Evolutionary conservation across 768 basidiomycete genomes (phyloP).

Genomic region (Sporobolomyces phaffii): DNA sequence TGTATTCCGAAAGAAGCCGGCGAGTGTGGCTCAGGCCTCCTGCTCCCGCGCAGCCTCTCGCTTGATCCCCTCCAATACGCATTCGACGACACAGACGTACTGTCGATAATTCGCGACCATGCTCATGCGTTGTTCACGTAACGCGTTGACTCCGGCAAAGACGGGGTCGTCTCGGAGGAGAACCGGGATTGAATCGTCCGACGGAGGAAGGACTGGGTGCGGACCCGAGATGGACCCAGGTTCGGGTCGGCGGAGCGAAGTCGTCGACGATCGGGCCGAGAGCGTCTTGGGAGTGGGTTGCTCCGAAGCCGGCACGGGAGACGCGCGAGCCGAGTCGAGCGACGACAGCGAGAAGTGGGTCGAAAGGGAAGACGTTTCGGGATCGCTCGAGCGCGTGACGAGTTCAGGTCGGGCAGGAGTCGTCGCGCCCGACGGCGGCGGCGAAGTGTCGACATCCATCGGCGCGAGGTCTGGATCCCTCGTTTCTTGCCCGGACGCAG

Average conservation of each 20-base stretch:
- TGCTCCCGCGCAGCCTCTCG: not conserved
- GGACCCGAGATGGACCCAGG: conserved; percentile 18
- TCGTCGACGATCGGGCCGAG: conserved; percentile 2
- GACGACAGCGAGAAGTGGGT: conserved; percentile 23
- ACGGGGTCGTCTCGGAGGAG: conserved; percentile 64
- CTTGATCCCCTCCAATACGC: conserved; percentile 23
- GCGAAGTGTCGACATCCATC: conserved; percentile 29
- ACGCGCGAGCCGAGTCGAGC: conserved; percentile 12
- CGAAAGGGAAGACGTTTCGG: conserved; percentile 23
- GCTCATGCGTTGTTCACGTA: conserved; percentile 95
- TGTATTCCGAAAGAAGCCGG: too few species aligned
- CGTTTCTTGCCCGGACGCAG: not conserved
- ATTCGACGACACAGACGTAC: conserved; percentile 61
- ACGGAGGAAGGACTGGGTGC: not conserved
- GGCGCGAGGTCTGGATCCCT: not conserved
- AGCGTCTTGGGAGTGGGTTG: not conserved
- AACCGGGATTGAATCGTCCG: conserved; percentile 46
- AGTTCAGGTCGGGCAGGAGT: not conserved
- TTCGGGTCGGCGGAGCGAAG: conserved; percentile 3
- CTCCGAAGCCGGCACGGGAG: not conserved
- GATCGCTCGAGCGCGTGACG: conserved; percentile 12
- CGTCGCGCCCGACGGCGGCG: not conserved
- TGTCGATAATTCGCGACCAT: conserved; percentile 89
- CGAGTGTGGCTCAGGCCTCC: too few species aligned
- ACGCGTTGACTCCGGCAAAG: conserved; percentile 75